A percentile compares a stretch with the other conserved stretches of the same genome.
Evolutionary conservation across 2,329 filamentous ascomycete species (phyloP).

Genomic region (Colletotrichum sp.): DNA sequence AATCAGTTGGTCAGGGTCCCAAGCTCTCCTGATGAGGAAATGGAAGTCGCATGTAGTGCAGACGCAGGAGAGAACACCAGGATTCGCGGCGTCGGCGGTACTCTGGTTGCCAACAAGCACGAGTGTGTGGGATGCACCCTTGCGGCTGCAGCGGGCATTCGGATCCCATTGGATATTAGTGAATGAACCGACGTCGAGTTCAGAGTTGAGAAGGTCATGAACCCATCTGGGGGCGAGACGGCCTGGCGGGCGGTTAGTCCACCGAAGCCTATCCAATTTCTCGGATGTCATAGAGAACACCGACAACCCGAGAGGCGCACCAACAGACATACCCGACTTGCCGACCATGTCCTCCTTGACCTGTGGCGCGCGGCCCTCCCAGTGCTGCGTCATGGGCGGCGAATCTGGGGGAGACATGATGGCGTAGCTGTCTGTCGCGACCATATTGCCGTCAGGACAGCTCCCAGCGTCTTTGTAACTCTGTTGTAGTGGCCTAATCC

Average conservation of each 20-base stretch:
- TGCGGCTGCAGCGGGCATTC: conserved; percentile 34
- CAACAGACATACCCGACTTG: conserved; percentile 2
- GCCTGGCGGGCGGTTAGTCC: conserved; percentile 9
- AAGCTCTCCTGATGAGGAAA: conserved; percentile 43
- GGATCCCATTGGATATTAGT: conserved; percentile 34
- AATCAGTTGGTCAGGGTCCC: conserved; percentile 31
- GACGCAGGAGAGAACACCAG: conserved; percentile 38
- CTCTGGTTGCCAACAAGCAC: conserved; percentile 40
- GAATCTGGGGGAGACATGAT: conserved; percentile 9
- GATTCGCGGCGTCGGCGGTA: conserved; percentile 27
- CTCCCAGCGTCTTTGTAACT: background rate
- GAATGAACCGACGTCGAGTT: conserved; percentile 32
- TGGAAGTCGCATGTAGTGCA: conserved; percentile 47
- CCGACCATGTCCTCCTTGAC: conserved; percentile 8
- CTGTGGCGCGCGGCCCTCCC: conserved; percentile 3
- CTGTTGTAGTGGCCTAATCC: background rate
- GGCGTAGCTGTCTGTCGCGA: background rate
- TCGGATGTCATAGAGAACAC: background rate
- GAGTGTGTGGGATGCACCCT: conserved; percentile 34
- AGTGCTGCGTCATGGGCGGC: conserved; percentile 3
- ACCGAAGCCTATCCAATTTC: background rate
- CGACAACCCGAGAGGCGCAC: background rate
- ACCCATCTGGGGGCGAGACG: conserved; percentile 46
- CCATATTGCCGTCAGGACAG: background rate
- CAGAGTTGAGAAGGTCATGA: conserved; percentile 43